Evolutionary conservation across 257 asterid species (phyloP).

Genomic region (Solanum sitiens): DNA sequence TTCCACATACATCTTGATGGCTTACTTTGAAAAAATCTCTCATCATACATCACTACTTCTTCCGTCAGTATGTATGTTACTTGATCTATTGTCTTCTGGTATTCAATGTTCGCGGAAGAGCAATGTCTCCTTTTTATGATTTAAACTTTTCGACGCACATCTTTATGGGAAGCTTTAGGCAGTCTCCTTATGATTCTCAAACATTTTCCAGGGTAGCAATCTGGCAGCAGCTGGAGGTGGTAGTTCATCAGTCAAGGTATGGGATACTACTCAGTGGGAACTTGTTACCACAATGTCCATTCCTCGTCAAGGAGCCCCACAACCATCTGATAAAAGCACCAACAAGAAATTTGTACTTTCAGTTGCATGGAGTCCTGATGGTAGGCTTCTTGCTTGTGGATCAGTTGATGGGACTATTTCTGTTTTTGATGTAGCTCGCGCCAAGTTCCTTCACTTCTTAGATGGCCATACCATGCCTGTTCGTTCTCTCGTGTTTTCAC

Average conservation of each 20-base stretch:
- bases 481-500: slow-evolving; percentile 77
- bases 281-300: slow-evolving; percentile 52
- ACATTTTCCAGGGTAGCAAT: slow-evolving; percentile 55
- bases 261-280: slow-evolving; percentile 91
- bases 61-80: background rate
- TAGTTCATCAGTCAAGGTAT: slow-evolving; percentile 84
- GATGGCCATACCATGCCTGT: slow-evolving; percentile 97
- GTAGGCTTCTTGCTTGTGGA: slow-evolving; percentile 76
- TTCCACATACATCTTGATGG: background rate
- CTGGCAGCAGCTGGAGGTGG: slow-evolving; percentile 99
- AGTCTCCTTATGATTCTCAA: background rate
- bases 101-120: background rate
- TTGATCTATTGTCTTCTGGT: background rate
- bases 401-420: slow-evolving; percentile 96
- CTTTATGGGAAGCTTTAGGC: background rate
- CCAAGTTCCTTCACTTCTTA: slow-evolving; percentile 77
- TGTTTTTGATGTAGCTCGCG: slow-evolving; percentile 61
- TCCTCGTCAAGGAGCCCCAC: slow-evolving; percentile 75
- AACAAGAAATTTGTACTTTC: slow-evolving; percentile 90
- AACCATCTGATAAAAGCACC: slow-evolving; percentile 55
- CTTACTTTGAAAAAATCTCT: background rate
- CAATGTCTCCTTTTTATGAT: background rate
- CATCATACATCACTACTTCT: background rate
- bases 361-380: slow-evolving; percentile 92
- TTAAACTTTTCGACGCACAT: background rate